Conservation (phyloP, 2,329 filamentous ascomycete species). For the Ceratocystis ficicola region DNA sequence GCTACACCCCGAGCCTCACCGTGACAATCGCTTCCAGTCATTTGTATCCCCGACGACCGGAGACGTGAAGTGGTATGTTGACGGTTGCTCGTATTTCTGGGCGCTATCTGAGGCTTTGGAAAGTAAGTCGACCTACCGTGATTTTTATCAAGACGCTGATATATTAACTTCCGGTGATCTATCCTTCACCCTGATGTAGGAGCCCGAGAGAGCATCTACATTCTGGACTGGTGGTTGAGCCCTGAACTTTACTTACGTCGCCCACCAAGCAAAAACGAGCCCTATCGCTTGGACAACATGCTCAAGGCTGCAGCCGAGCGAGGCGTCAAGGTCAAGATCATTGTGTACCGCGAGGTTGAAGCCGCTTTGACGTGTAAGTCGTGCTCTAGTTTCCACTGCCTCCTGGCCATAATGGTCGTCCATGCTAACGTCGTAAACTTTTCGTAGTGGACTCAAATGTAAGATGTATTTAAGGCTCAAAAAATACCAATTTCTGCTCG, state of each 20-base stretch:
- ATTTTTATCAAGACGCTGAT: not conserved
- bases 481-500: not conserved
- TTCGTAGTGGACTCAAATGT: constrained; percentile 33
- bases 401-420: not conserved
- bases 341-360: constrained; percentile 86
- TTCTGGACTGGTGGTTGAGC: constrained; percentile 82
- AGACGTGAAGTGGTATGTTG: constrained; percentile 79
- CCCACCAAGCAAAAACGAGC: constrained; percentile 67
- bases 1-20: constrained; percentile 34
- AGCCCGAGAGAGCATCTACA: constrained; percentile 67
- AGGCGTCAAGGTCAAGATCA: constrained; percentile 71
- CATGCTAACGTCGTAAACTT: not conserved
- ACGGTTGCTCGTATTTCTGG: constrained; percentile 74
- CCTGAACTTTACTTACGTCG: constrained; percentile 79
- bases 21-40: constrained; percentile 45
- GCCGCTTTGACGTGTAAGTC: constrained; percentile 66
- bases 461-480: constrained; percentile 22
- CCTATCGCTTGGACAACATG: constrained; percentile 74
- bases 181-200: constrained; percentile 31
- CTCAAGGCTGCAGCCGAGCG: constrained; percentile 69
- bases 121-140: constrained; percentile 30
- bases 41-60: constrained; percentile 64
- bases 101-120: constrained; percentile 71
- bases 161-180: not conserved
- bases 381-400: constrained; percentile 25